phyloP scores from a whole-genome alignment of 257 asterid species.

The Solanum chmielewskii region DNA sequence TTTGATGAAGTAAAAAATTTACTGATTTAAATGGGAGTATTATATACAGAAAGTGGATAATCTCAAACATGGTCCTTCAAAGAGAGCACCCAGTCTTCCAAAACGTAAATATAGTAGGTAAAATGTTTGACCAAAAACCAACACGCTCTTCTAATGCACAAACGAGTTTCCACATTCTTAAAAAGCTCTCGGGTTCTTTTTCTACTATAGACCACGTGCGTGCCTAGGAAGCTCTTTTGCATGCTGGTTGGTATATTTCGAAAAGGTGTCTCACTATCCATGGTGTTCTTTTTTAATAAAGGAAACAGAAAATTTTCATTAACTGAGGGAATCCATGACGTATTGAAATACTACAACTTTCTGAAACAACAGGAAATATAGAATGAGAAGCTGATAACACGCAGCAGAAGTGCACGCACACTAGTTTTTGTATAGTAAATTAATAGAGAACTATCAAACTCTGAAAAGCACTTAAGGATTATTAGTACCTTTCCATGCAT shows the following conservation, averaged over 20 bases:
- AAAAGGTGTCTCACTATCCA: neutral
- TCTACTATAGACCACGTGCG: neutral
- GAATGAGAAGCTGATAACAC: neutral
- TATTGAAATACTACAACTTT: neutral
- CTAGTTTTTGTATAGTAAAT: neutral
- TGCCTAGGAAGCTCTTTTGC: neutral
- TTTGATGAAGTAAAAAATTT: neutral
- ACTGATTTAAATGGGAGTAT: neutral
- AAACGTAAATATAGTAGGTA: neutral
- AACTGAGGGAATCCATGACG: neutral
- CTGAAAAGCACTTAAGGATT: neutral
- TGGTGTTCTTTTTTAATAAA: neutral
- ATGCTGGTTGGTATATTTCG: neutral
- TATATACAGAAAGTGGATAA: neutral
- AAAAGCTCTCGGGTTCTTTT: neutral
- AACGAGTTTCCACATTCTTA: neutral
- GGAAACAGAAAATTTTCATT: neutral
- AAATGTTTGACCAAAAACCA: neutral
- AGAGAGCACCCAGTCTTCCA: neutral
- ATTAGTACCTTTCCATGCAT: slow-evolving; percentile 90
- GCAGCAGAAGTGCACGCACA: neutral
- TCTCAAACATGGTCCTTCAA: neutral
- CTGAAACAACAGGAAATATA: neutral
- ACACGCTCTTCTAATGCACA: neutral
- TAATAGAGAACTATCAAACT: neutral